phyloP scores from a whole-genome alignment of 2,329 filamentous ascomycete species.

The Clarireedia paspali region DNA sequence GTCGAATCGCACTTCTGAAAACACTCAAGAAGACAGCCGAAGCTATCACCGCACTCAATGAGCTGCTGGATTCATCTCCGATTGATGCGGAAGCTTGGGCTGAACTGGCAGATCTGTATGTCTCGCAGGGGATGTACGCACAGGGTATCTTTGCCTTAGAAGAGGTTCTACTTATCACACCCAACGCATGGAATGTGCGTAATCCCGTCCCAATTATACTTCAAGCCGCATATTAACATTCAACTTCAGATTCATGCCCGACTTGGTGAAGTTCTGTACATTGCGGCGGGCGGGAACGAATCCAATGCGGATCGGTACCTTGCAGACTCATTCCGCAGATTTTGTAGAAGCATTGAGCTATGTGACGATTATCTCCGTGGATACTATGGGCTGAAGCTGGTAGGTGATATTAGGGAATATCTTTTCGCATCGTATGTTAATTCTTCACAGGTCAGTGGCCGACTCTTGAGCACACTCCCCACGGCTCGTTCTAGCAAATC shows the following conservation, averaged over 20 bases:
- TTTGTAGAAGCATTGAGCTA: constrained; percentile 84
- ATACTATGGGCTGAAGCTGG: constrained; percentile 83
- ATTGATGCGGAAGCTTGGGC: constrained; percentile 92
- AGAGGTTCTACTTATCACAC: constrained; percentile 77
- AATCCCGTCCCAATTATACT: neutral
- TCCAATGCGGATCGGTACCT: constrained; percentile 43
- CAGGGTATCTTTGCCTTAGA: constrained; percentile 87
- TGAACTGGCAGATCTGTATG: constrained; percentile 82
- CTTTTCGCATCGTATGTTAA: constrained; percentile 9
- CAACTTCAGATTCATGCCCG: constrained; percentile 67
- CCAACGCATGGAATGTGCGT: constrained; percentile 91
- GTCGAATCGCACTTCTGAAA: constrained; percentile 71
- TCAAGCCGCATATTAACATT: constrained; percentile 19
- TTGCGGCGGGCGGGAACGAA: constrained; percentile 47
- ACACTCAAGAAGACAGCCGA: constrained; percentile 64
- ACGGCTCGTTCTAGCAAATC: constrained; percentile 39
- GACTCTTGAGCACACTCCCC: constrained; percentile 39
- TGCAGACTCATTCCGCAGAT: constrained; percentile 71
- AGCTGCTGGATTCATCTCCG: constrained; percentile 73
- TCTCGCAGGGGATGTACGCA: constrained; percentile 66
- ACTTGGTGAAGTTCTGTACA: constrained; percentile 74
- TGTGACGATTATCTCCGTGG: constrained; percentile 89
- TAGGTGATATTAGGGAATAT: constrained; percentile 33
- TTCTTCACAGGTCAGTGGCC: constrained; percentile 25
- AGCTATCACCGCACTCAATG: constrained; percentile 65